Conservation (phyloP, 106 monocot genomes). For the Vanilla planifolia region DNA sequence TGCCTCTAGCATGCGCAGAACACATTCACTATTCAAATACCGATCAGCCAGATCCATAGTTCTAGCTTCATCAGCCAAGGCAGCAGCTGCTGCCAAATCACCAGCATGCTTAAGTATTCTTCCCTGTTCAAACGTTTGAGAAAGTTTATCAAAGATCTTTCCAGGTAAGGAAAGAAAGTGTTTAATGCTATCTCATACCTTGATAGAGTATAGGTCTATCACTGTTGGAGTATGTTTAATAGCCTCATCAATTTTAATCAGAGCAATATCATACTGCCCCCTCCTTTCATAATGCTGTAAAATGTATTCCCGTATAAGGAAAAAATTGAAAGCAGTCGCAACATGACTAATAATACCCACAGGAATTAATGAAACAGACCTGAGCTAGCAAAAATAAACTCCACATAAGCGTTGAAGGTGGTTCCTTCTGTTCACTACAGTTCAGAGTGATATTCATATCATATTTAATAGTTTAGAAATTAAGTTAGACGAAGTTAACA, state of each 20-base stretch:
- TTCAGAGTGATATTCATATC: constrained; percentile 13
- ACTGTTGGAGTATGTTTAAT: constrained; percentile 94
- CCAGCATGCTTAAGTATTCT: constrained; percentile 87
- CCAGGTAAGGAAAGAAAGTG: background rate
- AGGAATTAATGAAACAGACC: constrained; percentile 31
- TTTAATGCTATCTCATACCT: constrained; percentile 32
- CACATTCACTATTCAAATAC: constrained; percentile 94
- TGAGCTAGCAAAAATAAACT: constrained; percentile 82
- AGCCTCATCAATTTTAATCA: constrained; percentile 91
- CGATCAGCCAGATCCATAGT: constrained; percentile 99
- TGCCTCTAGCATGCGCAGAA: constrained; percentile 85
- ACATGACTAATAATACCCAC: background rate
- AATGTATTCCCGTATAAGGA: background rate
- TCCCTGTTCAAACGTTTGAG: constrained; percentile 27
- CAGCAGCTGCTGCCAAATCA: constrained; percentile 68
- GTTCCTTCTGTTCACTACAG: constrained; percentile 64
- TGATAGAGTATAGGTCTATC: constrained; percentile 87
- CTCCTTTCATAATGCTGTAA: constrained; percentile 89
- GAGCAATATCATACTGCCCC: constrained; percentile 70
- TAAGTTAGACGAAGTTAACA: background rate
- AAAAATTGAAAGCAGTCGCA: background rate
- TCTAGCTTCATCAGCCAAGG: constrained; percentile 92
- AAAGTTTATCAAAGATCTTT: constrained; percentile 1
- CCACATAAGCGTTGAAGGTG: constrained; percentile 96
- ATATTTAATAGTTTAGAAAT: background rate